Evolutionary conservation across 2,329 filamentous ascomycete species (phyloP).

Genomic region (Corynespora cassiicola): DNA sequence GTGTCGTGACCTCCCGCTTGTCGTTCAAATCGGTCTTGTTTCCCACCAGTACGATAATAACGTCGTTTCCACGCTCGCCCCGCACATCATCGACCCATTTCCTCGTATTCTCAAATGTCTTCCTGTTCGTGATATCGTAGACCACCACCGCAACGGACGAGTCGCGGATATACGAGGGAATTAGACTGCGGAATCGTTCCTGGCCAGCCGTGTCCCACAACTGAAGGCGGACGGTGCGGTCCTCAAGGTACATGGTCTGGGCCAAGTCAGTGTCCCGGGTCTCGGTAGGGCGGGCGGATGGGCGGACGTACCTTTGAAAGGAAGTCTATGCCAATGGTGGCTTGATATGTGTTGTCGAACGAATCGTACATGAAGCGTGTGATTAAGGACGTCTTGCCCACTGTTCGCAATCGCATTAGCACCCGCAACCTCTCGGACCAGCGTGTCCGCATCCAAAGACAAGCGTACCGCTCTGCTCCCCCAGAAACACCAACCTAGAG

Average conservation of each 20-base stretch:
- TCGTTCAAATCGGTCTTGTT: conserved; percentile 99
- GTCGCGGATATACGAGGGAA: conserved; percentile 98
- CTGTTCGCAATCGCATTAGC: conserved; percentile 56
- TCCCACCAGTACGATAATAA: conserved; percentile 97
- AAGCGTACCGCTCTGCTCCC: conserved; percentile 93
- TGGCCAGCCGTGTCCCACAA: conserved; percentile 99
- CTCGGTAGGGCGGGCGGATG: background rate
- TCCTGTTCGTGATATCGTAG: conserved; percentile 96
- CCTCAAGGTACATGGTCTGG: conserved; percentile 98
- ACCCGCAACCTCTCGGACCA: background rate
- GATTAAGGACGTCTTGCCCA: conserved; percentile 98
- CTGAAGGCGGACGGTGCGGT: conserved; percentile 95
- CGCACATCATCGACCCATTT: conserved; percentile 99
- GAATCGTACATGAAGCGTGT: conserved; percentile 99
- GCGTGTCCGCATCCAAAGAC: background rate
- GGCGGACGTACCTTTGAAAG: conserved; percentile 79
- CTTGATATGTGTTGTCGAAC: conserved; percentile 99
- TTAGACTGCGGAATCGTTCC: conserved; percentile 94
- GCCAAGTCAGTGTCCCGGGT: background rate
- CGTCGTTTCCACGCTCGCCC: conserved; percentile 95
- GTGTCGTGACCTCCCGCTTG: conserved; percentile 95
- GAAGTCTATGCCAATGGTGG: conserved; percentile 99
- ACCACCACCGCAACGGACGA: conserved; percentile 97
- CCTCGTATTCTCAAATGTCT: conserved; percentile 97
- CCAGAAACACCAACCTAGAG: conserved; percentile 88